Base-by-base conservation (phyloP, 1,139 yeast species). In the Candida tropicalis region DNA sequence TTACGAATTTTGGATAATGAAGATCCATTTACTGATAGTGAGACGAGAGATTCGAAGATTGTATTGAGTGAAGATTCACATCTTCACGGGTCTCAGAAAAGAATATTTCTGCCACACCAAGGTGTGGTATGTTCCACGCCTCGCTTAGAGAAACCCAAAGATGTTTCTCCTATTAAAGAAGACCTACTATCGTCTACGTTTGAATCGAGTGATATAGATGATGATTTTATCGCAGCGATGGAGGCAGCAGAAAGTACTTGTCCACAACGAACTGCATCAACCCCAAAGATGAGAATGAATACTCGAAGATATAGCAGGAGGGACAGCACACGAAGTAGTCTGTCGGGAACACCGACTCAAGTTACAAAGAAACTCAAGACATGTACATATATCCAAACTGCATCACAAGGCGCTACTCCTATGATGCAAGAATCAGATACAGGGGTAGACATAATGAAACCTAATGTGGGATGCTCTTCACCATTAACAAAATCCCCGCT, bases 181-280 rank as follows among this genome's bases (percentile, higher is more conserved):
- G 43, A 40, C 27, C 16, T 22, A 7, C 29, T 24, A 17, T 32
- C 31, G n/a, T 11, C 36, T 8, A 15, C 29, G n/a, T 42, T 33
- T 42, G 42, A 38, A 15, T 34, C 33, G 16, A 39, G 42, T 24
- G 44, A 41, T 27, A 33, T 34, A 11, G 39, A 34, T 34, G 44
- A 42, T n/a, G 39, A 34, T 13, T 26, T 34, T 17, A 23, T 38
- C 24, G 37, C 20, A n/a, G 37, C 33, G 17, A 5, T 41, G 13
- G 38, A 32, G 18, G 39, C 33, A 6, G 41, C 35, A n/a, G 41
- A 38, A 29, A 9, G 22, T 16, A 18, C 5, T 32, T 28, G 32
- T 29, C 34, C 22, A 11, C 34, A n/a, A 12, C 27, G n/a, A 15
- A 10, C 37, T 5, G 20, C 31, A n/a, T 17, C 25, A n/a, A 35